phyloP scores from a whole-genome alignment of 306 rosid species.

The Inga oerstediana region DNA sequence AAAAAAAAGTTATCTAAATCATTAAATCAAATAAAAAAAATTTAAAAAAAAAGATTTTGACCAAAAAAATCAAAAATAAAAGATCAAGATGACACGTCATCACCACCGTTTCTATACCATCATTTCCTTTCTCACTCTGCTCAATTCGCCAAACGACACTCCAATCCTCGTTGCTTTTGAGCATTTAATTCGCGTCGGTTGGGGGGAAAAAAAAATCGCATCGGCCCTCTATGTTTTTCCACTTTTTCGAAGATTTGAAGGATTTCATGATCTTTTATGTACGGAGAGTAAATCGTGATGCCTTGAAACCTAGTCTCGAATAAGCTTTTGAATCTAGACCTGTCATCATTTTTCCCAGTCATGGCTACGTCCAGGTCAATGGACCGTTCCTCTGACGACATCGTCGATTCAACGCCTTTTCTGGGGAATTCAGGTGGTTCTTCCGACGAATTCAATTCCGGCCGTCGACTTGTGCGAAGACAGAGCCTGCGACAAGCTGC shows the following conservation, averaged over 20 bases:
- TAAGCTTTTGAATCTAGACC: neutral
- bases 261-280: neutral
- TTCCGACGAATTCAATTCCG: conserved; percentile 59
- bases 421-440: conserved; percentile 56
- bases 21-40: too few species aligned
- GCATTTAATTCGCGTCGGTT: neutral
- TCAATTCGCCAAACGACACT: neutral
- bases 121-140: neutral
- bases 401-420: conserved; percentile 74
- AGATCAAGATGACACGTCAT: neutral
- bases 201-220: neutral
- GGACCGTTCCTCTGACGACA: conserved; percentile 58
- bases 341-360: neutral
- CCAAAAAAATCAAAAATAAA: neutral
- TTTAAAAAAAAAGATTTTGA: too few species aligned
- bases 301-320: conserved; percentile 31
- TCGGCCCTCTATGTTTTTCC: neutral
- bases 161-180: neutral
- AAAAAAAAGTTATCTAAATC: too few species aligned
- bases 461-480: conserved; percentile 59
- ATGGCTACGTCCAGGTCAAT: conserved; percentile 74
- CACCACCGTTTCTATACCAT: neutral
- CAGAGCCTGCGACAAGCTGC: conserved; percentile 92
- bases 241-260: neutral
- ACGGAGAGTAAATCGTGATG: conserved; percentile 21